Conservation (phyloP, 202 grass and related monocot genomes). For the Elaeis oleifera region DNA sequence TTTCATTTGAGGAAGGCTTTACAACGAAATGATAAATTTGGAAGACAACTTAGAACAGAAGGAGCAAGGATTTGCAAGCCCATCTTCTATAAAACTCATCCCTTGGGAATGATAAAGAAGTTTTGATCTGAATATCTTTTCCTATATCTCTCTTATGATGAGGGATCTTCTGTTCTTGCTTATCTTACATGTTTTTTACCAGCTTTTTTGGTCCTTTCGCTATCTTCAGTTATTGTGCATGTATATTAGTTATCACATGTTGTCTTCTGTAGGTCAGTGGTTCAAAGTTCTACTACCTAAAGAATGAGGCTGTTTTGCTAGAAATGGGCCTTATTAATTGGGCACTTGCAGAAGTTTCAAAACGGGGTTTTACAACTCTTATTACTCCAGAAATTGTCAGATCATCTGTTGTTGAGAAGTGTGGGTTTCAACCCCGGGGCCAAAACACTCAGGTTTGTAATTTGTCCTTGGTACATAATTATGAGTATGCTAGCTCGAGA, state of each 20-base stretch:
- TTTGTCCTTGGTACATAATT: not conserved
- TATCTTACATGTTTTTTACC: too few species aligned
- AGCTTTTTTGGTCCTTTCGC: too few species aligned
- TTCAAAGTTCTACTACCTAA: constrained; percentile 97
- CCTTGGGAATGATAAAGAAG: too few species aligned
- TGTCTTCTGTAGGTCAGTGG: constrained; percentile 57
- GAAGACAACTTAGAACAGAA: too few species aligned
- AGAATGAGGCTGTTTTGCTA: constrained; percentile 90
- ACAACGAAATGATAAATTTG: too few species aligned
- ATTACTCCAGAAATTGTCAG: constrained; percentile 96
- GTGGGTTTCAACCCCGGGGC: constrained; percentile 89
- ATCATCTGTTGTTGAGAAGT: constrained; percentile 88
- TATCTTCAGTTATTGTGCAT: too few species aligned
- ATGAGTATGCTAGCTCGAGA: not conserved
- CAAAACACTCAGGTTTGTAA: constrained; percentile 73
- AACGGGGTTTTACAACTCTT: constrained; percentile 80
- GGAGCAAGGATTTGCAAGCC: too few species aligned
- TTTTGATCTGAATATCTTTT: too few species aligned
- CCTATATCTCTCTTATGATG: too few species aligned
- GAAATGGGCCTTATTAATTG: constrained; percentile 89
- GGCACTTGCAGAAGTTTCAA: constrained; percentile 77
- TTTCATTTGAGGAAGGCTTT: too few species aligned
- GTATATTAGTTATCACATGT: not conserved
- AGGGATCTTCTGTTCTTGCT: too few species aligned
- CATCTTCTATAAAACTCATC: too few species aligned